Conservation (phyloP, 495 filamentous ascomycete species). For the Daldinia loculata region DNA sequence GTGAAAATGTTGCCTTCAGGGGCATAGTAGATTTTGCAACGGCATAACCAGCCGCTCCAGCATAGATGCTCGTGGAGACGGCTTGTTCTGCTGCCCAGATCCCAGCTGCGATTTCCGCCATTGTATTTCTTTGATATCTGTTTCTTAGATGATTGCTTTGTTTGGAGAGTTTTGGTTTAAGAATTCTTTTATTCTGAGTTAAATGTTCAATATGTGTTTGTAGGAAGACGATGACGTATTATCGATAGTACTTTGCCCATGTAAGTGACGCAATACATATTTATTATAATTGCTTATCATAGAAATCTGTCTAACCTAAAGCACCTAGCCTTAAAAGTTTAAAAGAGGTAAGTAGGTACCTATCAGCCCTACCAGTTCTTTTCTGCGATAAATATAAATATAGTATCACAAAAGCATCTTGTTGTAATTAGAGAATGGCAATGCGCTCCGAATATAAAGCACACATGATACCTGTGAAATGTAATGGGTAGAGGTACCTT, state of each 20-base stretch:
- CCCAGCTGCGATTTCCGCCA: conserved; percentile 54
- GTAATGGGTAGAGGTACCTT: background rate
- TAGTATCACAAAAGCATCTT: background rate
- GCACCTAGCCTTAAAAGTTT: too few relatives aligned
- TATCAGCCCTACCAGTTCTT: background rate
- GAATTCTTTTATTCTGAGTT: background rate
- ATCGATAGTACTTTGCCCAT: background rate
- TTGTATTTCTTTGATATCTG: conserved; percentile 16
- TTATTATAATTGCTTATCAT: conserved; percentile 11
- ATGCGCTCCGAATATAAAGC: background rate
- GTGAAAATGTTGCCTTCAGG: conserved; percentile 53
- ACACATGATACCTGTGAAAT: background rate
- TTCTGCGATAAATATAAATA: background rate
- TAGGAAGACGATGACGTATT: conserved; percentile 24
- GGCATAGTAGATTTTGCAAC: conserved; percentile 54
- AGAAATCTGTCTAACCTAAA: conserved; percentile 7
- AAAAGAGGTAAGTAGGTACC: background rate
- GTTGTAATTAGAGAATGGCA: background rate
- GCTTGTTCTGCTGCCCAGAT: conserved; percentile 54
- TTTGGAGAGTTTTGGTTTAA: background rate
- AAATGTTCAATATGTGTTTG: background rate
- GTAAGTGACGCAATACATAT: conserved; percentile 26
- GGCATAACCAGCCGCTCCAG: conserved; percentile 46
- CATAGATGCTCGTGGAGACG: conserved; percentile 54
- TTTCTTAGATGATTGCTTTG: background rate